Base-by-base conservation (phyloP, 208 protist species). In the Leishmania major region DNA sequence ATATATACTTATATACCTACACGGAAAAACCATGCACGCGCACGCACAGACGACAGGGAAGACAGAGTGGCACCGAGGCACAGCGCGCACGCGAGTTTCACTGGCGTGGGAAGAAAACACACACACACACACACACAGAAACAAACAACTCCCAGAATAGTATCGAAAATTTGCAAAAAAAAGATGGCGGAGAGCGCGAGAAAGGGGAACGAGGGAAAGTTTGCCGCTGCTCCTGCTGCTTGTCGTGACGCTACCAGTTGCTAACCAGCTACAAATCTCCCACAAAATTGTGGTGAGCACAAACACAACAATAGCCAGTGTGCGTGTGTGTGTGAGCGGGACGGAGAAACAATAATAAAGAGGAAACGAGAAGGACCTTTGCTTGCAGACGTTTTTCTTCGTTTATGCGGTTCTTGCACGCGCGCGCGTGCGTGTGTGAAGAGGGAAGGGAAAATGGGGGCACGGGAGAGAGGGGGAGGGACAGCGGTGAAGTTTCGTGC, bases 261-360 rank as follows among this genome's bases (percentile, higher is more conserved):
- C 59, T 8, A 64, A 64, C 59, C n/a, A 10, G 28, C 59, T 64
- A 31, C 8, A 17, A 8, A 31, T 64, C 51, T 0, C 57, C 31
- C 35, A 80, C 76, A 74, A 13, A 37, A 17, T 25, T 53, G 10
- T 31, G 35, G 22, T 22, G 35, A 45, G 35, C 59, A 10, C 59
- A 64, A 11, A 13, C 59, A 78, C 6, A 78, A 37, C 62, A 31
- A 66, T 35, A 62, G 35, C 73, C 25, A 83, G 37, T 66, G 40
- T 79, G 35, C 69, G 74, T 13, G 40, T 79, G 35, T 70, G 74
- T 13, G 35, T 28, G 37, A 49, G 66, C 25, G 31, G 66, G 35
- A 31, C 25, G 0, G 37, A 49, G 40, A 49, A 43, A 47, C 19
- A 31, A 22, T 5, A 19, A 53, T 1, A 47, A n/a, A 31, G 53